Percentiles rank a stretch among this genome's conserved stretches.
Evolutionary conservation across 495 filamentous ascomycete species (phyloP).

Genomic region (Neurospora sp.): DNA sequence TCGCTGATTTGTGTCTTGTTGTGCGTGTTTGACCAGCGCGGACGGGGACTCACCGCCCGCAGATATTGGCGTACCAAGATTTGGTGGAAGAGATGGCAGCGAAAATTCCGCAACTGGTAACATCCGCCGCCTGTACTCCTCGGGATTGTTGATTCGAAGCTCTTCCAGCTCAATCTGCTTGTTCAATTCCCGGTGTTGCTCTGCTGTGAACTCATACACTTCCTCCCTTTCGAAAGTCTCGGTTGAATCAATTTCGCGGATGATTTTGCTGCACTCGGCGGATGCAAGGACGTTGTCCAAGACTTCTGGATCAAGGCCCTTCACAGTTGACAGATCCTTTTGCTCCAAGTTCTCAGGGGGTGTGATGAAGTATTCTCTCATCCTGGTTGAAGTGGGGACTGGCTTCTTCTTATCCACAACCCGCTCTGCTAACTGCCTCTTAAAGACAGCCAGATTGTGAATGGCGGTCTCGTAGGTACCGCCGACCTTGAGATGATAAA

Average conservation of each 20-base stretch:
- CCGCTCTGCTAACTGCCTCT: conserved; percentile 63
- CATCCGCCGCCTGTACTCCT: conserved; percentile 12
- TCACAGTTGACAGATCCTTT: conserved; percentile 40
- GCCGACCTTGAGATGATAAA: conserved; percentile 73
- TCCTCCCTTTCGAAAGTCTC: conserved; percentile 40
- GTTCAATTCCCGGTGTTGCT: conserved; percentile 25
- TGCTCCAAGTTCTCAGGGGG: conserved; percentile 40
- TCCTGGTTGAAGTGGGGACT: conserved; percentile 42
- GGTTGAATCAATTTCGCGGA: conserved; percentile 28
- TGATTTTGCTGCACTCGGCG: conserved; percentile 6
- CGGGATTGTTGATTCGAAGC: conserved; percentile 17
- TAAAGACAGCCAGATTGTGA: conserved; percentile 65
- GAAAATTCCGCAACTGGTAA: neutral
- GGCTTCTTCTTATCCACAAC: conserved; percentile 80
- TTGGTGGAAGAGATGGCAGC: neutral
- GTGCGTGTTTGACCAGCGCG: neutral
- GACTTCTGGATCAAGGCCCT: conserved; percentile 53
- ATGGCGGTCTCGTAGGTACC: conserved; percentile 71
- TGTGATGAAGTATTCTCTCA: conserved; percentile 45
- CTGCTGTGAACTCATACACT: conserved; percentile 22
- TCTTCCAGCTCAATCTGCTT: conserved; percentile 17
- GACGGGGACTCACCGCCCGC: conserved; percentile 6
- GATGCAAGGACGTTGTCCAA: conserved; percentile 55
- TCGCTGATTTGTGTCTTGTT: neutral
- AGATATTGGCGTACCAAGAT: neutral